These are phyloP conservation scores for Leishmania mexicana DNA, from an alignment of 208 protist species.

Conservation along the genomic window DNA sequence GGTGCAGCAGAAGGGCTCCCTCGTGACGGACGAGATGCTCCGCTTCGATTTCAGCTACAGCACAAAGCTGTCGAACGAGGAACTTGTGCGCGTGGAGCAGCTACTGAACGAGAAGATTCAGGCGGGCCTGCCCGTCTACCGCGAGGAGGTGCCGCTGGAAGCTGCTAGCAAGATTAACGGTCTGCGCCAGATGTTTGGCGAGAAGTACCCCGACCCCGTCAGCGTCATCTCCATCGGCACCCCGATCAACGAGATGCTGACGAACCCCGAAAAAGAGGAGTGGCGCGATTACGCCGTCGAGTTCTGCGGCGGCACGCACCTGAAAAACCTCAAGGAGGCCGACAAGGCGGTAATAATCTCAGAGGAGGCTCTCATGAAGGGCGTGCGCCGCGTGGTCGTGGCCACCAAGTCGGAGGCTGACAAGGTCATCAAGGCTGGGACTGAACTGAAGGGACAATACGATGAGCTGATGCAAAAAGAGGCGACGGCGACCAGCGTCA, in stretches of 20 bases:
- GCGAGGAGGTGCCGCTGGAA: slow-evolving; percentile 87
- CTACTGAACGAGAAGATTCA: slow-evolving; percentile 91
- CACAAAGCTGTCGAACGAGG: slow-evolving; percentile 75
- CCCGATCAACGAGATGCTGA: slow-evolving; percentile 89
- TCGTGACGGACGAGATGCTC: slow-evolving; percentile 92
- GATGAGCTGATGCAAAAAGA: slow-evolving; percentile 35
- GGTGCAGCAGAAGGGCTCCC: slow-evolving; percentile 96
- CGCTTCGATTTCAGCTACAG: slow-evolving; percentile 98
- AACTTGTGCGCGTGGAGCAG: slow-evolving; percentile 89
- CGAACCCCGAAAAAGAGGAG: slow-evolving; percentile 86
- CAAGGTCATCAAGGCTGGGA: slow-evolving; percentile 52
- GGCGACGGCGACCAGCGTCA: slow-evolving; percentile 65
- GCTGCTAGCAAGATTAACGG: slow-evolving; percentile 74
- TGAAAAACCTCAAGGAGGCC: slow-evolving; percentile 85
- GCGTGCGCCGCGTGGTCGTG: slow-evolving; percentile 88
- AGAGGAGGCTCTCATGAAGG: slow-evolving; percentile 95
- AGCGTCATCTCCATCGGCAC: slow-evolving; percentile 97
- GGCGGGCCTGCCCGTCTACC: slow-evolving; percentile 81
- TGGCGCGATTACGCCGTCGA: slow-evolving; percentile 94
- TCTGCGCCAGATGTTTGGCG: slow-evolving; percentile 96
- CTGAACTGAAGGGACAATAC: slow-evolving; percentile 59
- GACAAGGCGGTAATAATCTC: slow-evolving; percentile 92
- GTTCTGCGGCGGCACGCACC: slow-evolving; percentile 98
- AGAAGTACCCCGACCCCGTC: slow-evolving; percentile 99
- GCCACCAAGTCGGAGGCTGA: slow-evolving; percentile 70